Evolutionary conservation across 768 basidiomycete genomes (phyloP).

Genomic region (Kwoniella sp.): DNA sequence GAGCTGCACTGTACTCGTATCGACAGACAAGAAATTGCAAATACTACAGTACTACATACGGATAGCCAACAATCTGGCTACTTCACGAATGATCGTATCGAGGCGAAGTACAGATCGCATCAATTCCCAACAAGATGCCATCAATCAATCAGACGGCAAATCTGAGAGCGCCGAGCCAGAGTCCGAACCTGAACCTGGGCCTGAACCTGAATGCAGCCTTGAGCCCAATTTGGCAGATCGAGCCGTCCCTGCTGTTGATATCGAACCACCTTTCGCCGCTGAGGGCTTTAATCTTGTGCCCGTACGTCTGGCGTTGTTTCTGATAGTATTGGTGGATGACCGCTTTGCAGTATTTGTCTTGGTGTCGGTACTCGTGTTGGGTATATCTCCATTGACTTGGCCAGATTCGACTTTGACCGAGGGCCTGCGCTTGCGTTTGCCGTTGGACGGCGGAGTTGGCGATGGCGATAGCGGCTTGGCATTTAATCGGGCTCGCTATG

Average conservation of each 20-base stretch:
- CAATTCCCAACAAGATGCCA: neutral
- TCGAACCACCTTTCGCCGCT: neutral
- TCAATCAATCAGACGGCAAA: conserved; percentile 25
- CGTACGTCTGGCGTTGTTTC: neutral
- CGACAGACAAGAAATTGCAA: too few relatives aligned
- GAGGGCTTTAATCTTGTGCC: too few relatives aligned
- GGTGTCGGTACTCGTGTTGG: neutral
- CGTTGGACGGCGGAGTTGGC: neutral
- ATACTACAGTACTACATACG: too few relatives aligned
- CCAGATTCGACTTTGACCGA: neutral
- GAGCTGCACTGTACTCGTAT: too few relatives aligned
- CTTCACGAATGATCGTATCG: too few relatives aligned
- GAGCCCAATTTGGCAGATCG: neutral
- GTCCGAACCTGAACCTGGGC: too few relatives aligned
- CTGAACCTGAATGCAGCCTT: too few relatives aligned
- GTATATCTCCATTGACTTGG: neutral
- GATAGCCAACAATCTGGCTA: too few relatives aligned
- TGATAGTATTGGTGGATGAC: neutral
- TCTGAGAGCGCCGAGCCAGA: conserved; percentile 31
- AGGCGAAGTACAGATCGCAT: too few relatives aligned
- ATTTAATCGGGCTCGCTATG: neutral
- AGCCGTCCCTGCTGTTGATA: neutral
- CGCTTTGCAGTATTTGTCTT: neutral
- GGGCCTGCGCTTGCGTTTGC: neutral
- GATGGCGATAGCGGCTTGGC: neutral